A percentile compares a stretch with the other conserved stretches of the same genome.
Evolutionary conservation across 768 basidiomycete species (phyloP).

Genomic region (Erythrobasidium yunnanense): DNA sequence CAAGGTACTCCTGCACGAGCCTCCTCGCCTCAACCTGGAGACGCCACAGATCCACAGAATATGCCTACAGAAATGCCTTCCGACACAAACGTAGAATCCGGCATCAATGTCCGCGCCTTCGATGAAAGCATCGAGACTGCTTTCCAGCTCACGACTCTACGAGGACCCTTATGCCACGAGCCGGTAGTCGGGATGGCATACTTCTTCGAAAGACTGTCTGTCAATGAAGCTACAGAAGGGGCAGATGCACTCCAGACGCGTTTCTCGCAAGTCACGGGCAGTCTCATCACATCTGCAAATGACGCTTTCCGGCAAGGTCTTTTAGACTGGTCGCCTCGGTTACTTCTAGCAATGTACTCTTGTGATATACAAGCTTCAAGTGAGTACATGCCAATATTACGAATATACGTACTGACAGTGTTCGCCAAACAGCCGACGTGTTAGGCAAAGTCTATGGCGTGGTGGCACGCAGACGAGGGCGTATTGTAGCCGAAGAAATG

Average conservation of each 20-base stretch:
- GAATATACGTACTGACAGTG: constrained; percentile 7
- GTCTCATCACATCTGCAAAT: constrained; percentile 72
- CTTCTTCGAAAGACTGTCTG: constrained; percentile 65
- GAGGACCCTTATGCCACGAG: constrained; percentile 89
- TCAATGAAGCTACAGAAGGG: constrained; percentile 53
- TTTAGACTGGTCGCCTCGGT: constrained; percentile 91
- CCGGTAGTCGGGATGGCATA: constrained; percentile 87
- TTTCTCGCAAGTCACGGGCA: constrained; percentile 67
- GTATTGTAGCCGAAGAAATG: constrained; percentile 95
- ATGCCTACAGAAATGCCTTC: not conserved
- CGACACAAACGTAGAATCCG: not conserved
- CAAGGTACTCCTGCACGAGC: constrained; percentile 7
- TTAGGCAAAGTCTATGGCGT: constrained; percentile 95
- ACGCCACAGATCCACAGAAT: too few species aligned
- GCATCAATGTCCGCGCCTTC: constrained; percentile 49
- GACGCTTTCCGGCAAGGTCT: constrained; percentile 83
- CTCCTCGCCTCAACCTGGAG: not conserved
- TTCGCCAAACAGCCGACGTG: constrained; percentile 63
- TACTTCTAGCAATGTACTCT: constrained; percentile 96
- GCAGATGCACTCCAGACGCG: constrained; percentile 45
- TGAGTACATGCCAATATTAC: constrained; percentile 47
- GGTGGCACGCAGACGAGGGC: constrained; percentile 76
- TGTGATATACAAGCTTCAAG: constrained; percentile 98
- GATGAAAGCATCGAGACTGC: constrained; percentile 78
- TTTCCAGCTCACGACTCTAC: constrained; percentile 86